Evolutionary conservation across 352 stramenopile genomes (phyloP), one percentile per base, ranked within the genome.

Genomic region (Globisporangium polare): DNA sequence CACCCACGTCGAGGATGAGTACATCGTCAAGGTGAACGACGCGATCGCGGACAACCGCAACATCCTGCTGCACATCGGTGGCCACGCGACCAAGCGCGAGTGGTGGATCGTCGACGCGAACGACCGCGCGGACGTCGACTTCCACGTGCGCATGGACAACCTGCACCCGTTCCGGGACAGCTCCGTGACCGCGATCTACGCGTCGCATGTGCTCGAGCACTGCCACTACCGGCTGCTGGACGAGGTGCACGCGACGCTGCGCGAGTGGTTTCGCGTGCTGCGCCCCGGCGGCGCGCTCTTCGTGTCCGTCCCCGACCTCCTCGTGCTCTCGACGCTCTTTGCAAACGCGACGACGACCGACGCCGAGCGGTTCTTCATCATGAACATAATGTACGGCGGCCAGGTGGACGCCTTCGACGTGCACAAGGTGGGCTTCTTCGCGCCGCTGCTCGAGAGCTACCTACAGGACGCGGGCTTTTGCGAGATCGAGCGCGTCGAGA

Each of bases 31-130:
- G 9, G 71, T 88, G 13, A 66, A 62, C 15, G 31, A 58, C 1
- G 73, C 80, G 8, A 26, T 86, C 12, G 61, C 53, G 7, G 53
- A 42, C 7, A 53, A 71, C 13, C 33, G 74, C 8, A 58, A 67
- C 2, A 83, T 92, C 26, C 53, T 75, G n/a, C 71, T 94, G 8
- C 78, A 90, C 46, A 77, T 94, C 37, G 80, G 83, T 13, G 80
- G 85, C 5, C 76, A 80, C n/a, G 41, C 62, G 2, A 29, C 55
- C n/a, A 60, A 62, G 15, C 56, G 67, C 0, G 80, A 74, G 17
- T 95, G 83, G 82, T 84, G 79, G 71, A 80, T 91, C 52, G 77
- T 96, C 27, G 78, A 96, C 59, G 70, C 74, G 7, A 72, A 88
- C 42, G 66, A 75, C 27, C 63, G 64, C 10, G 68, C 68, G 9